A percentile compares a stretch with the other conserved stretches of the same genome.
Conservation (phyloP, 179 eudicot genomes). For the Silene coronaria region DNA sequence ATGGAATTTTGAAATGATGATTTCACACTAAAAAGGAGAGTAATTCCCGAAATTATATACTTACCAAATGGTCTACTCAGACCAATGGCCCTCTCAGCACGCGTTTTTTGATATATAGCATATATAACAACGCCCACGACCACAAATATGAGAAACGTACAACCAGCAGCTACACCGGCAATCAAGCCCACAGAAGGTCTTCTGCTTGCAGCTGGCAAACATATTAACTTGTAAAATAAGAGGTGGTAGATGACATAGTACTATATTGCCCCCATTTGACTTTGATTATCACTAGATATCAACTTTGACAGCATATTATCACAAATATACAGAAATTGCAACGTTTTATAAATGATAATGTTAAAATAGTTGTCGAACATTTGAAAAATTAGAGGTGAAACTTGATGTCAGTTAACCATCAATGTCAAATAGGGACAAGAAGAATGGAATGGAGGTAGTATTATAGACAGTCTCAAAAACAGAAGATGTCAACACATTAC, state of each 20-base stretch:
- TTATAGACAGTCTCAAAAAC: background rate
- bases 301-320: no score
- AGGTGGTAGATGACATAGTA: background rate
- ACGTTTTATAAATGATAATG: no score
- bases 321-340: no score
- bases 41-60: slow-evolving; percentile 2
- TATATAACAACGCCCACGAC: slow-evolving; percentile 61
- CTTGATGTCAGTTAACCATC: no score
- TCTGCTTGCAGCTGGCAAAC: slow-evolving; percentile 33
- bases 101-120: slow-evolving; percentile 71
- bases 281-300: no score
- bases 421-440: no score
- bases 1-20: background rate
- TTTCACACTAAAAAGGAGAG: background rate
- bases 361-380: no score
- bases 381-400: no score
- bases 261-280: background rate
- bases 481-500: slow-evolving; percentile 31
- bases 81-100: slow-evolving; percentile 79
- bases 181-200: slow-evolving; percentile 42
- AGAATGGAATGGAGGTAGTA: background rate
- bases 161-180: slow-evolving; percentile 46
- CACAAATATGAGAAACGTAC: slow-evolving; percentile 43
- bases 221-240: background rate
- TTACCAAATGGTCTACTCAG: slow-evolving; percentile 86